These are phyloP conservation scores for Alternaria gansuensis DNA, from an alignment of 2,329 filamentous ascomycete genomes.

Conservation along the genomic window DNA sequence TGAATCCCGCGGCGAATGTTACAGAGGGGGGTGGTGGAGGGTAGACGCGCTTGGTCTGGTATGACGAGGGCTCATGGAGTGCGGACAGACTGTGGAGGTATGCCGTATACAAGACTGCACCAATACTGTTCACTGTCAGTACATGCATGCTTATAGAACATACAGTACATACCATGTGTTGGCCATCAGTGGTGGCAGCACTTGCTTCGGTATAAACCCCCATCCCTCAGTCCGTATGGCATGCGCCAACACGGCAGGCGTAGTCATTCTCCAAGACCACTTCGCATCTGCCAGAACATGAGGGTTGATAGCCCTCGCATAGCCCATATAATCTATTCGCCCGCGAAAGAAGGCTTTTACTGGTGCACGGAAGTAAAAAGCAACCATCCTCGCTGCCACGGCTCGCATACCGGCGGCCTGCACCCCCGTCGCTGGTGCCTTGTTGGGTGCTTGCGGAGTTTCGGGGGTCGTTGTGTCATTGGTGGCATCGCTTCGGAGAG, in stretches of 20 bases:
- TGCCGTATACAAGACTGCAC: constrained; percentile 77
- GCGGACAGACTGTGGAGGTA: constrained; percentile 74
- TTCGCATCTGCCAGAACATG: constrained; percentile 57
- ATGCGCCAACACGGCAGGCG: constrained; percentile 72
- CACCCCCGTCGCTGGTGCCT: constrained; percentile 73
- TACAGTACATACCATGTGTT: constrained; percentile 66
- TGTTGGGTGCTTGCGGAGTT: constrained; percentile 55
- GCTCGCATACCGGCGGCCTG: constrained; percentile 86
- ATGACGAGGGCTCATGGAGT: constrained; percentile 72
- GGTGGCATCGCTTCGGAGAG: constrained; percentile 30
- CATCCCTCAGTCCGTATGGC: constrained; percentile 76
- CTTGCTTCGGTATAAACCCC: constrained; percentile 76
- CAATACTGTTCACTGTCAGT: constrained; percentile 60
- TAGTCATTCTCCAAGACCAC: constrained; percentile 72
- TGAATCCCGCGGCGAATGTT: constrained; percentile 74
- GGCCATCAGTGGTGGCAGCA: constrained; percentile 77
- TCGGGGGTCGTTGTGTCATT: constrained; percentile 28
- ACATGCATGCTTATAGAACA: background rate
- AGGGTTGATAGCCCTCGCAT: constrained; percentile 70
- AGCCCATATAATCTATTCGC: constrained; percentile 80
- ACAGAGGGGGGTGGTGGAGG: constrained; percentile 70
- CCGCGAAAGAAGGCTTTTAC: constrained; percentile 93
- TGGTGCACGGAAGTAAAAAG: constrained; percentile 90
- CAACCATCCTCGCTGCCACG: constrained; percentile 80
- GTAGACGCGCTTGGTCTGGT: constrained; percentile 70